These are phyloP conservation scores for Hirschfeldia incana DNA, from an alignment of 345 rosid species.

Conservation along the genomic window DNA sequence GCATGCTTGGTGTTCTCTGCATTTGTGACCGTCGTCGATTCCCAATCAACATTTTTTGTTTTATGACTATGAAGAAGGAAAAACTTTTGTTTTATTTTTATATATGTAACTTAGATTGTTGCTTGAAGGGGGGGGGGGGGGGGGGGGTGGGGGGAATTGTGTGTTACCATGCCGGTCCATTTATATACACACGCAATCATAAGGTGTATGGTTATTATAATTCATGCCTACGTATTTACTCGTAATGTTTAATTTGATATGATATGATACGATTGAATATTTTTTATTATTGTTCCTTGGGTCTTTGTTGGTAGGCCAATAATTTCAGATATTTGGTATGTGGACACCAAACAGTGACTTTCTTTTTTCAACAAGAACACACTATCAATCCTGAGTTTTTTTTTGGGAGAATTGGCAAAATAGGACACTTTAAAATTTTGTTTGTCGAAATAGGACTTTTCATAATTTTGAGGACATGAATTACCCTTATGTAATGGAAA, in stretches of 20 bases:
- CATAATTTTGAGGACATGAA: too few relatives aligned
- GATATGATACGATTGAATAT: constrained; percentile 12
- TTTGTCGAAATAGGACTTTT: too few relatives aligned
- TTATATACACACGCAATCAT: constrained; percentile 34
- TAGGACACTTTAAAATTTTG: too few relatives aligned
- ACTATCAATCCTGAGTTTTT: background rate
- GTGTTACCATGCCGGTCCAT: constrained; percentile 19
- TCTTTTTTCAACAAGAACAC: background rate
- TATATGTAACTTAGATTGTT: constrained; percentile 19
- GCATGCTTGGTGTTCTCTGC: constrained; percentile 37
- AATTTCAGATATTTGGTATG: constrained; percentile 37
- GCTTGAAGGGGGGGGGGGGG: constrained; percentile 37
- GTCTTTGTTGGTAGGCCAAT: constrained; percentile 38
- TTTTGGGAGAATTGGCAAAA: too few relatives aligned
- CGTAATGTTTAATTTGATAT: constrained; percentile 7
- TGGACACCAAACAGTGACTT: constrained; percentile 19
- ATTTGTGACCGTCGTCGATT: constrained; percentile 28
- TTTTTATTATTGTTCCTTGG: constrained; percentile 26
- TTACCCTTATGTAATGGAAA: too few relatives aligned
- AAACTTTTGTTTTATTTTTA: background rate
- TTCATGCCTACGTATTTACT: constrained; percentile 24
- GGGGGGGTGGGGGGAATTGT: constrained; percentile 37
- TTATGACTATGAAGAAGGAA: background rate
- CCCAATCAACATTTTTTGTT: constrained; percentile 26
- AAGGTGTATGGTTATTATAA: constrained; percentile 18